These are phyloP conservation scores for Leishmania martiniquensis DNA, from an alignment of 208 protist species.

Conservation along the genomic window DNA sequence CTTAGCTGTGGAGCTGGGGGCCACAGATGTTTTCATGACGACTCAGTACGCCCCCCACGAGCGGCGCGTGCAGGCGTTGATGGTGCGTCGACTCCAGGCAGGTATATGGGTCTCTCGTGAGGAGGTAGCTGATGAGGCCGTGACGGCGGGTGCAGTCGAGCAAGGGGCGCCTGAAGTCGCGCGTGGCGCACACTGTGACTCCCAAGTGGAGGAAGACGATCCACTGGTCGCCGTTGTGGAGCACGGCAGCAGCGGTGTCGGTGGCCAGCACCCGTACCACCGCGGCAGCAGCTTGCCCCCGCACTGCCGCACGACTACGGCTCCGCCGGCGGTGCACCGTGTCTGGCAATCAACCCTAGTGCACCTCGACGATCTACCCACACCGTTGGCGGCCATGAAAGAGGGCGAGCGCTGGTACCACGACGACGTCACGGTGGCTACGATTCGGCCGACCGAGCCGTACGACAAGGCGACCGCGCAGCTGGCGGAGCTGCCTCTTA, in stretches of 20 bases:
- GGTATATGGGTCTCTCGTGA: conserved; percentile 48
- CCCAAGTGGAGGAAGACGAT: conserved; percentile 8
- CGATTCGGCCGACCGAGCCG: conserved; percentile 75
- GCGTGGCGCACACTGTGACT: neutral
- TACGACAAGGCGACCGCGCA: conserved; percentile 59
- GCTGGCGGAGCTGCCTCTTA: conserved; percentile 34
- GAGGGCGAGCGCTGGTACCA: conserved; percentile 90
- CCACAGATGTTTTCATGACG: conserved; percentile 78
- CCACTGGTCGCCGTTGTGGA: conserved; percentile 39
- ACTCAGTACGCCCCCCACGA: conserved; percentile 91
- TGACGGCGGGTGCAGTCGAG: neutral
- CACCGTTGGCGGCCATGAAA: conserved; percentile 75
- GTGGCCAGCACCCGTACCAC: conserved; percentile 19
- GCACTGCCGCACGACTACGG: conserved; percentile 2
- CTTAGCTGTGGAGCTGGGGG: conserved; percentile 72
- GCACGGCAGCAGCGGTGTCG: conserved; percentile 11
- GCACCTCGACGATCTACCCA: conserved; percentile 88
- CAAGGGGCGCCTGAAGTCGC: neutral
- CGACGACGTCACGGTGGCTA: conserved; percentile 79
- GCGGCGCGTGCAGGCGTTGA: conserved; percentile 66
- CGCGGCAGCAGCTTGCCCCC: conserved; percentile 8
- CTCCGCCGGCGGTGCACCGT: conserved; percentile 47
- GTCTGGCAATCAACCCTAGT: conserved; percentile 92
- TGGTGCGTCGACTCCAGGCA: conserved; percentile 33
- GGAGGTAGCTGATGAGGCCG: conserved; percentile 9